These are phyloP conservation scores for Veloboletus limbatus DNA, from an alignment of 1,284 basidiomycete species.

Conservation along the genomic window DNA sequence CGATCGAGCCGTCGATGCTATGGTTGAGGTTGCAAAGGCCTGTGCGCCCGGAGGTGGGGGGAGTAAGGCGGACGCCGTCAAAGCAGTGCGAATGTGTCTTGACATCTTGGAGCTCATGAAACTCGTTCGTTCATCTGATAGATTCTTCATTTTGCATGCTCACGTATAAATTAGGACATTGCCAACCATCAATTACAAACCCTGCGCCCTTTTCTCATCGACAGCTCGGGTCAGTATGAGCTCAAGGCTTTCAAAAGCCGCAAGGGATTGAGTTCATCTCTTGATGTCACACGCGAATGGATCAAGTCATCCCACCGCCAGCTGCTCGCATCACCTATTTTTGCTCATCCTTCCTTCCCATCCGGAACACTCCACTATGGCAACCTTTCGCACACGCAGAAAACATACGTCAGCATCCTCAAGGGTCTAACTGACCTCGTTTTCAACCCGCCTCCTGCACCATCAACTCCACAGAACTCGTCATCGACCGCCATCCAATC, in stretches of 20 bases:
- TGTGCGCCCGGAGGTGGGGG: conserved; percentile 54
- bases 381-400: conserved; percentile 48
- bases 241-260: conserved; percentile 71
- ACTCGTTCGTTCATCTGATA: conserved; percentile 56
- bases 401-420: conserved; percentile 55
- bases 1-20: conserved; percentile 79
- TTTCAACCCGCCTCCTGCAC: conserved; percentile 53
- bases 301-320: conserved; percentile 45
- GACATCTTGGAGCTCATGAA: conserved; percentile 95
- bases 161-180: conserved; percentile 65
- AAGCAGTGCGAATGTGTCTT: conserved; percentile 80
- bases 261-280: conserved; percentile 46
- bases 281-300: conserved; percentile 65
- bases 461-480: conserved; percentile 24
- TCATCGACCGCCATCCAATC: conserved; percentile 35
- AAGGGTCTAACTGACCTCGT: conserved; percentile 71
- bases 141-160: conserved; percentile 14
- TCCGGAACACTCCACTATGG: conserved; percentile 40
- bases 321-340: conserved; percentile 37
- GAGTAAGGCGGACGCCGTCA: conserved; percentile 64
- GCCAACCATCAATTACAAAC: conserved; percentile 93
- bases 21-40: conserved; percentile 69
- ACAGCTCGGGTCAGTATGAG: conserved; percentile 80
- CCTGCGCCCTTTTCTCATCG: conserved; percentile 80
- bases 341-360: conserved; percentile 43